phyloP scores from a whole-genome alignment of 2,329 filamentous ascomycete species.

The Cyphellophora attinorum region DNA sequence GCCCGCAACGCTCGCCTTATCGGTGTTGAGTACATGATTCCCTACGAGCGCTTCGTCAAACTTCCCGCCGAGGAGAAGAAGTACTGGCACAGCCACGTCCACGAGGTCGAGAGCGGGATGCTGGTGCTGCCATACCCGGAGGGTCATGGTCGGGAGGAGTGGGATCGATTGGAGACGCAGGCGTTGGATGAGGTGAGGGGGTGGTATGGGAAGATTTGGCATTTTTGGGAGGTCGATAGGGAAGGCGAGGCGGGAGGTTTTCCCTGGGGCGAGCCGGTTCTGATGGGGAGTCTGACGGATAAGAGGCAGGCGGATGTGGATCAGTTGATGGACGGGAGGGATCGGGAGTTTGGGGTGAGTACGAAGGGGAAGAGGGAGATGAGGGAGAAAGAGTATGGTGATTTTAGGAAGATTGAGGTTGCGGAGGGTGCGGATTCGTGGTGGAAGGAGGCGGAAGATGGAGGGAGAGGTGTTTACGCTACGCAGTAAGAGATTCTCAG shows the following conservation, averaged over 20 bases:
- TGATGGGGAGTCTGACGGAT: constrained; percentile 52
- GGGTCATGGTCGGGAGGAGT: constrained; percentile 45
- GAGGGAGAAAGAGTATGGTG: too few relatives aligned
- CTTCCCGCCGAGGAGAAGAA: constrained; percentile 58
- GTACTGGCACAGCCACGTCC: constrained; percentile 14
- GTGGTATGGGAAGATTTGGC: constrained; percentile 75
- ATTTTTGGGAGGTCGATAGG: constrained; percentile 76
- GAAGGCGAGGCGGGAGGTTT: constrained; percentile 49
- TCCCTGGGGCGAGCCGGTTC: constrained; percentile 50
- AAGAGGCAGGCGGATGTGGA: constrained; percentile 21
- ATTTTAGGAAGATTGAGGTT: constrained; percentile 41
- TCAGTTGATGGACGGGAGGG: constrained; percentile 38
- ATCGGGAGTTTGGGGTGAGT: constrained; percentile 45
- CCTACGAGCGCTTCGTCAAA: constrained; percentile 55
- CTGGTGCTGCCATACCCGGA: constrained; percentile 61
- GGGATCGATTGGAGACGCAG: constrained; percentile 66
- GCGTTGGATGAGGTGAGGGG: constrained; percentile 71
- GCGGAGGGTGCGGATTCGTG: constrained; percentile 34
- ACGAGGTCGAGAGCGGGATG: constrained; percentile 39
- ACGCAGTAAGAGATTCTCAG: too few relatives aligned
- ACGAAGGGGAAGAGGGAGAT: constrained; percentile 42
- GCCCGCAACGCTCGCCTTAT: constrained; percentile 61
- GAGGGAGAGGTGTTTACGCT: constrained; percentile 13
- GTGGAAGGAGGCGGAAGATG: constrained; percentile 29
- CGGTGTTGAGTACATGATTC: constrained; percentile 78